Evolutionary conservation across 2,329 filamentous ascomycete species (phyloP).

Genomic region (Beauveria scarabaeidicola): DNA sequence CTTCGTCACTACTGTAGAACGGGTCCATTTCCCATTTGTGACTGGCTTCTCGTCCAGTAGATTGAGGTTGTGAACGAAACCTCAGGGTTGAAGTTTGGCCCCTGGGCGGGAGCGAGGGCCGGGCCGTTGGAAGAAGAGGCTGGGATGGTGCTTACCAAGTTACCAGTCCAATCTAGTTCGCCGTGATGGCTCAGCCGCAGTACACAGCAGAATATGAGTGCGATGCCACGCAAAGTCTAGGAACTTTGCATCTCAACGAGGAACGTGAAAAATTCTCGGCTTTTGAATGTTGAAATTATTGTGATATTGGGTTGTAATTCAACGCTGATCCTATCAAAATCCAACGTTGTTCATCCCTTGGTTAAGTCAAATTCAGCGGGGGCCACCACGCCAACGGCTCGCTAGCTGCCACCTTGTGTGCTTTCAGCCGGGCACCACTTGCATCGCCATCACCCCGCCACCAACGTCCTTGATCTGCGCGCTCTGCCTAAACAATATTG

Average conservation of each 20-base stretch:
- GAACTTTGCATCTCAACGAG: too few species aligned
- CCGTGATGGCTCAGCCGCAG: neutral
- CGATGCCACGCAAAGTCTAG: too few species aligned
- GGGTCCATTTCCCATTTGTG: neutral
- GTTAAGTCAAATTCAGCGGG: neutral
- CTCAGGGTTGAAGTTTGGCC: neutral
- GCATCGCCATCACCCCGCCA: conserved; percentile 5
- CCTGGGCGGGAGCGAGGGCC: conserved; percentile 7
- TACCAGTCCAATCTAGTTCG: neutral
- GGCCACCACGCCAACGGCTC: neutral
- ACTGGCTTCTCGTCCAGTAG: neutral
- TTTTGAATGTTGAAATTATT: too few species aligned
- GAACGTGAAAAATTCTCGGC: too few species aligned
- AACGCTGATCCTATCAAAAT: neutral
- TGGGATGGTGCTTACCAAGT: neutral
- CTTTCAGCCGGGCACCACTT: neutral
- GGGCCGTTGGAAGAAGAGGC: conserved; percentile 4
- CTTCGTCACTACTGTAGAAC: conserved; percentile 3
- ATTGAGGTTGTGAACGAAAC: neutral
- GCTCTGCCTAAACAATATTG: neutral
- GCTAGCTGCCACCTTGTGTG: neutral
- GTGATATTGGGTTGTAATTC: too few species aligned
- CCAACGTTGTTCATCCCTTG: neutral
- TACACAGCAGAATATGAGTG: too few species aligned
- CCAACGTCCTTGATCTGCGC: neutral